These are phyloP conservation scores for Pseudogymnoascus sp. DNA, from an alignment of 2,329 filamentous ascomycete genomes.

Conservation along the genomic window DNA sequence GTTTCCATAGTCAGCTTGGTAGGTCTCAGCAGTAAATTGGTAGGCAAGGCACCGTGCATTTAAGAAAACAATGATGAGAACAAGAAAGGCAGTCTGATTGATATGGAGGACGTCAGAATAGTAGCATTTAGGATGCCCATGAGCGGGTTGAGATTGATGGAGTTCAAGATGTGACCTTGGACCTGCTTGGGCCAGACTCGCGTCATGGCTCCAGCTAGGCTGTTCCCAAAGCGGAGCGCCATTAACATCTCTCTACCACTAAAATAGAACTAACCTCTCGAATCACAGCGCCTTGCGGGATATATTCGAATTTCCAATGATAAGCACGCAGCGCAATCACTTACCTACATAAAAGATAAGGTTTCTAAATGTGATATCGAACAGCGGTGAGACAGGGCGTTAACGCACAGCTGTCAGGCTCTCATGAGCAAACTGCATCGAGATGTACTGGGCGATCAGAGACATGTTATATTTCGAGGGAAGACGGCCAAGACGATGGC, in stretches of 20 bases:
- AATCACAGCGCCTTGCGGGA: slow-evolving; percentile 2
- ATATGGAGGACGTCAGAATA: neutral
- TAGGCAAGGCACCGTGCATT: slow-evolving; percentile 1
- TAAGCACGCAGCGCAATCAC: neutral
- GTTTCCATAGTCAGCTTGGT: neutral
- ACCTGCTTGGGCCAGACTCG: slow-evolving; percentile 4
- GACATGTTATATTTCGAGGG: neutral
- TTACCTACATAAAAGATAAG: slow-evolving; percentile 1
- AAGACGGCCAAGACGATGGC: neutral
- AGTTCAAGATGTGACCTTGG: slow-evolving; percentile 4
- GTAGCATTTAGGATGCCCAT: neutral
- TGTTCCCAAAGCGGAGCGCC: slow-evolving; percentile 5
- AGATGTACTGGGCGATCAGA: neutral
- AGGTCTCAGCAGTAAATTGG: neutral
- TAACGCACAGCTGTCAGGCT: neutral
- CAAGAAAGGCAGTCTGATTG: neutral
- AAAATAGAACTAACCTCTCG: slow-evolving; percentile 1
- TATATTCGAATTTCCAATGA: neutral
- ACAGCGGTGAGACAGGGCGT: neutral
- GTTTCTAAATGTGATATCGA: neutral
- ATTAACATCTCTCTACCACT: neutral
- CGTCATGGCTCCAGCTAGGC: slow-evolving; percentile 5
- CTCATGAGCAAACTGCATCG: neutral
- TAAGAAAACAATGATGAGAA: neutral
- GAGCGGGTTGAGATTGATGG: neutral